A percentile compares a stretch with the other conserved stretches of the same genome.
These are phyloP conservation scores for Priceomyces fermenticarens DNA, from an alignment of 805 yeast genomes.

Conservation along the genomic window DNA sequence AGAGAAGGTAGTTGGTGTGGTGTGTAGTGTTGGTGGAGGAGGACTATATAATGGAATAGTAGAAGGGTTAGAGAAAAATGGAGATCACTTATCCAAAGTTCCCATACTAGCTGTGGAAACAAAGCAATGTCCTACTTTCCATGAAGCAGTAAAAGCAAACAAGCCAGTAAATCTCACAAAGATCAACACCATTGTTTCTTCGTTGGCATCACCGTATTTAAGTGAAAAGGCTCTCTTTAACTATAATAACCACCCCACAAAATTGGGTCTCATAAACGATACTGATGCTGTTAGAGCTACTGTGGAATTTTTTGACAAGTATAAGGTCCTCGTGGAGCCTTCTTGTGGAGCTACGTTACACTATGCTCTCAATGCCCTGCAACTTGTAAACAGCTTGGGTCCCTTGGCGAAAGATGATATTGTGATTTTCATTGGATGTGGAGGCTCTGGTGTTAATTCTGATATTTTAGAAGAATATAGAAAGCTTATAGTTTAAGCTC, in stretches of 20 bases:
- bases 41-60: slow-evolving; percentile 30
- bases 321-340: slow-evolving; percentile 24
- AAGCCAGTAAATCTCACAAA: slow-evolving; percentile 15
- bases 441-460: slow-evolving; percentile 19
- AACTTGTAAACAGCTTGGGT: slow-evolving; percentile 14
- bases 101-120: slow-evolving; percentile 29
- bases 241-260: slow-evolving; percentile 15
- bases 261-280: slow-evolving; percentile 19
- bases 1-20: slow-evolving; percentile 21
- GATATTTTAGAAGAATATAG: slow-evolving; percentile 3
- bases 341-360: slow-evolving; percentile 32
- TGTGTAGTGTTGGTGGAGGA: slow-evolving; percentile 35
- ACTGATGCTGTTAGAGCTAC: slow-evolving; percentile 21
- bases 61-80: slow-evolving; percentile 18
- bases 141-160: slow-evolving; percentile 16
- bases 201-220: slow-evolving; percentile 28
- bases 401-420: slow-evolving; percentile 19
- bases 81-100: slow-evolving; percentile 8
- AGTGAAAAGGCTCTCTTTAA: slow-evolving; percentile 16
- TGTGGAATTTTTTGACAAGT: slow-evolving; percentile 19
- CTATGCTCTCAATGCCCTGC: slow-evolving; percentile 11
- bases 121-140: slow-evolving; percentile 20
- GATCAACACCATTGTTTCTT: slow-evolving; percentile 23
- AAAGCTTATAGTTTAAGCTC: not conserved
- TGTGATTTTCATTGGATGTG: slow-evolving; percentile 26